phyloP scores from a whole-genome alignment of 2,329 filamentous ascomycete genomes.

The Drechslerella coelobrocha region DNA sequence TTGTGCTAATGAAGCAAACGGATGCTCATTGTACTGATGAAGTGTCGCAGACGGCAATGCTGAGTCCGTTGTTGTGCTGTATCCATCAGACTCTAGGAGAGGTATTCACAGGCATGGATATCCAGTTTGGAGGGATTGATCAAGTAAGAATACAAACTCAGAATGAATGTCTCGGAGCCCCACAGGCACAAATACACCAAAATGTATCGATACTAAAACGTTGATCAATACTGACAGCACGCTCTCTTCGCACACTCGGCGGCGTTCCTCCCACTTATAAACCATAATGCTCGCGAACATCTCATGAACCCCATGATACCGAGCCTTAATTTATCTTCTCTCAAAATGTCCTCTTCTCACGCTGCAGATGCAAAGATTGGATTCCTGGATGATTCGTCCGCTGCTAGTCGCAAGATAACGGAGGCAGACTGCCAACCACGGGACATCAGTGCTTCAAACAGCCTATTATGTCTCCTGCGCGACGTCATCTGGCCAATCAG shows the following conservation, averaged over 20 bases:
- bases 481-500: constrained; percentile 46
- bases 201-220: not conserved
- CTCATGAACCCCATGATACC: constrained; percentile 42
- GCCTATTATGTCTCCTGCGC: constrained; percentile 26
- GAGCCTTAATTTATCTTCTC: constrained; percentile 24
- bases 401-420: constrained; percentile 19
- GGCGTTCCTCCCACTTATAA: constrained; percentile 34
- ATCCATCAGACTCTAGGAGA: constrained; percentile 40
- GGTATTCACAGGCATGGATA: constrained; percentile 39
- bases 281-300: constrained; percentile 34
- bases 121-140: constrained; percentile 42
- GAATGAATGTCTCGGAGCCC: no score
- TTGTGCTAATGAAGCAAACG: constrained; percentile 22
- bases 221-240: constrained; percentile 3
- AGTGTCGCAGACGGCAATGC: constrained; percentile 32
- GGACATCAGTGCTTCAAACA: constrained; percentile 21
- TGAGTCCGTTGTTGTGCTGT: constrained; percentile 36
- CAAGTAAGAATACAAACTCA: constrained; percentile 11
- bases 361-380: constrained; percentile 30
- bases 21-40: constrained; percentile 39
- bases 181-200: no score
- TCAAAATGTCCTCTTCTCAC: constrained; percentile 46
- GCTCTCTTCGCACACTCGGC: constrained; percentile 35
- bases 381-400: constrained; percentile 24
- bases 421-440: constrained; percentile 21